Evolutionary conservation across 202 grass and related monocot species (phyloP).

Genomic region (Elaeis oleifera): DNA sequence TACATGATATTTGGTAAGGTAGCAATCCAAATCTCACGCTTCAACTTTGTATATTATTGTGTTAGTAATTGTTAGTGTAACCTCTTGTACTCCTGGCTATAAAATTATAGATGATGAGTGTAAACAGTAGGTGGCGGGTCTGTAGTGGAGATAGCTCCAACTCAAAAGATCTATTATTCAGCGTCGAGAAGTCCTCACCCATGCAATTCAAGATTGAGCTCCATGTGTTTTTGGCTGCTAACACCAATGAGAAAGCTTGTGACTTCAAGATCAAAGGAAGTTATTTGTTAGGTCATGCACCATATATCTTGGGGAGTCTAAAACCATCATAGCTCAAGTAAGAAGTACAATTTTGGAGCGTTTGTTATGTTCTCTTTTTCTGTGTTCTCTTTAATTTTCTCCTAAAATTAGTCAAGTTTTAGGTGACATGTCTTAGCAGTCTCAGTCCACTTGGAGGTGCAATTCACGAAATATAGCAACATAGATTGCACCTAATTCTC

Average conservation of each 20-base stretch:
- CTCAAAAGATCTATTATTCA: conserved; percentile 40
- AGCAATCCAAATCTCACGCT: too few relatives aligned
- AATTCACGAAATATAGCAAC: too few relatives aligned
- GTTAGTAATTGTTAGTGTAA: too few relatives aligned
- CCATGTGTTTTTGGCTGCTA: conserved; percentile 42
- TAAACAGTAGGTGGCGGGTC: conserved; percentile 46
- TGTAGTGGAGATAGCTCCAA: conserved; percentile 47
- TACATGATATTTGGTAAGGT: too few relatives aligned
- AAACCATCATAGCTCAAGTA: conserved; percentile 38
- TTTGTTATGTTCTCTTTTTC: too few relatives aligned
- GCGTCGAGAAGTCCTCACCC: conserved; percentile 33
- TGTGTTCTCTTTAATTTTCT: too few relatives aligned
- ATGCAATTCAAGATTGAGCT: conserved; percentile 39
- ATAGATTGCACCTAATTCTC: too few relatives aligned
- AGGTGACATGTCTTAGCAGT: too few relatives aligned
- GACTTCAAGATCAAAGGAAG: conserved; percentile 61
- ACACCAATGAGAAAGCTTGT: conserved; percentile 32
- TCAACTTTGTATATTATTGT: too few relatives aligned
- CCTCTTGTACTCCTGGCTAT: too few relatives aligned
- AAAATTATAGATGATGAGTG: conserved; percentile 22
- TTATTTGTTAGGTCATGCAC: conserved; percentile 40
- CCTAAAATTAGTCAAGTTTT: too few relatives aligned
- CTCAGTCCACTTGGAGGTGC: too few relatives aligned
- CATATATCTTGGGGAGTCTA: conserved; percentile 37
- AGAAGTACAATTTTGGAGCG: neutral